A percentile compares a stretch with the other conserved stretches of the same genome.
phyloP scores from a whole-genome alignment of 2,329 filamentous ascomycete genomes.

The Colletotrichum sp. region DNA sequence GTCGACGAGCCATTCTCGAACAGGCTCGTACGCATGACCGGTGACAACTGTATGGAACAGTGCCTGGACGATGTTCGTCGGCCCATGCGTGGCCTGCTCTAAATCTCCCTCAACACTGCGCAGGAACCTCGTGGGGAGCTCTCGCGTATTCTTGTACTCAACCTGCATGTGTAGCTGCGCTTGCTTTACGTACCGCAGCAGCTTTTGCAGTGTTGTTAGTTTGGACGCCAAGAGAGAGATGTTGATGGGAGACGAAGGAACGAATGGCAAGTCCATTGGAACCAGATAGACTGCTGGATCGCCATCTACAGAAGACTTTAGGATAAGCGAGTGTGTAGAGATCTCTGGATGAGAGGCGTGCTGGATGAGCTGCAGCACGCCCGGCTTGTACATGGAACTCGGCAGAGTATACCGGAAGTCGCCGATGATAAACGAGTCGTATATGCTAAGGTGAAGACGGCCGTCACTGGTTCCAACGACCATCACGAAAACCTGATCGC shows the following conservation, averaged over 20 bases:
- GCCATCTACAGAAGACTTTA: slow-evolving; percentile 49
- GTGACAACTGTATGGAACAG: slow-evolving; percentile 86
- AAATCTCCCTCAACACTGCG: slow-evolving; percentile 79
- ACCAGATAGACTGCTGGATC: slow-evolving; percentile 62
- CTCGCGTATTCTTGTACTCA: slow-evolving; percentile 84
- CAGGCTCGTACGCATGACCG: slow-evolving; percentile 74
- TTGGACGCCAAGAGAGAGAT: slow-evolving; percentile 86
- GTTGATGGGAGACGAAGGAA: slow-evolving; percentile 78
- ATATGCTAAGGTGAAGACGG: slow-evolving; percentile 78
- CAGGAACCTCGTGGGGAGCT: slow-evolving; percentile 80
- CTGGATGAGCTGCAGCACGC: slow-evolving; percentile 46
- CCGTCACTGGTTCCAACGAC: slow-evolving; percentile 76
- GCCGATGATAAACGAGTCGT: slow-evolving; percentile 84
- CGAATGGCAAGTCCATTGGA: slow-evolving; percentile 83
- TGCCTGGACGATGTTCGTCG: slow-evolving; percentile 70
- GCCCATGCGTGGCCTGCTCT: slow-evolving; percentile 61
- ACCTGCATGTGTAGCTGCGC: slow-evolving; percentile 78
- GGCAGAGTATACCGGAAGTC: slow-evolving; percentile 58
- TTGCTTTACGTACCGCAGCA: slow-evolving; percentile 85
- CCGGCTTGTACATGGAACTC: slow-evolving; percentile 22
- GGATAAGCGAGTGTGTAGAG: slow-evolving; percentile 78
- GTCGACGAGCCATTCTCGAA: slow-evolving; percentile 90
- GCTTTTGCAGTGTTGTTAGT: slow-evolving; percentile 84
- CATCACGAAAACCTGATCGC: slow-evolving; percentile 80
- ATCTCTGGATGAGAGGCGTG: slow-evolving; percentile 76